These are phyloP conservation scores for Apiospora arundinis DNA, from an alignment of 2,329 filamentous ascomycete genomes.

Conservation along the genomic window DNA sequence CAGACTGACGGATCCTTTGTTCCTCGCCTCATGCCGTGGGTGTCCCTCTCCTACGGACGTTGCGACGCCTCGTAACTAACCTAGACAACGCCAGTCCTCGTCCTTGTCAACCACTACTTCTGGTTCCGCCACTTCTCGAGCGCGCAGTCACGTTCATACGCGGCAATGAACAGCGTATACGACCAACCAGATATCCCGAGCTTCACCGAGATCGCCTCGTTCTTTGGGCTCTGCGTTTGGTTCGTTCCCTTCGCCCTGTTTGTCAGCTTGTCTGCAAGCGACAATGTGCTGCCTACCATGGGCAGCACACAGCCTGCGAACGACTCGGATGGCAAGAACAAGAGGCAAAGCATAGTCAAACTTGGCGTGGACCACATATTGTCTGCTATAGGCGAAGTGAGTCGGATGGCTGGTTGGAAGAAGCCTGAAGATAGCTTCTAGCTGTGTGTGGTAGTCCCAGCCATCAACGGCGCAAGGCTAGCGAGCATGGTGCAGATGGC, in stretches of 20 bases:
- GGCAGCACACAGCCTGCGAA: constrained; percentile 69
- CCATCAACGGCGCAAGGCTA: constrained; percentile 24
- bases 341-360: constrained; percentile 71
- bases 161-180: constrained; percentile 65
- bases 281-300: constrained; percentile 94
- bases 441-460: background rate
- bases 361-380: constrained; percentile 66
- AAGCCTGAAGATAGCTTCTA: constrained; percentile 47
- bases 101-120: constrained; percentile 88
- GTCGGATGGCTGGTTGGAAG: constrained; percentile 47
- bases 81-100: constrained; percentile 65
- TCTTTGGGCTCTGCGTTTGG: constrained; percentile 97
- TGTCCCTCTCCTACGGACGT: constrained; percentile 22
- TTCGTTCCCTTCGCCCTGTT: constrained; percentile 94
- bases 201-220: constrained; percentile 94
- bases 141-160: constrained; percentile 62
- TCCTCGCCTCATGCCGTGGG: constrained; percentile 81
- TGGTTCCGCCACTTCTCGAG: constrained; percentile 94
- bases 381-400: constrained; percentile 56
- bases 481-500: background rate
- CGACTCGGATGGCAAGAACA: constrained; percentile 53
- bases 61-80: constrained; percentile 1
- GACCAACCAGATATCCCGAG: constrained; percentile 71
- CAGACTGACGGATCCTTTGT: constrained; percentile 85
- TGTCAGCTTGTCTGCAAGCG: constrained; percentile 89